Evolutionary conservation across 2,329 filamentous ascomycete species (phyloP), one percentile per base, ranked within the genome.

Genomic region (Scopulariopsis brevicaulis): DNA sequence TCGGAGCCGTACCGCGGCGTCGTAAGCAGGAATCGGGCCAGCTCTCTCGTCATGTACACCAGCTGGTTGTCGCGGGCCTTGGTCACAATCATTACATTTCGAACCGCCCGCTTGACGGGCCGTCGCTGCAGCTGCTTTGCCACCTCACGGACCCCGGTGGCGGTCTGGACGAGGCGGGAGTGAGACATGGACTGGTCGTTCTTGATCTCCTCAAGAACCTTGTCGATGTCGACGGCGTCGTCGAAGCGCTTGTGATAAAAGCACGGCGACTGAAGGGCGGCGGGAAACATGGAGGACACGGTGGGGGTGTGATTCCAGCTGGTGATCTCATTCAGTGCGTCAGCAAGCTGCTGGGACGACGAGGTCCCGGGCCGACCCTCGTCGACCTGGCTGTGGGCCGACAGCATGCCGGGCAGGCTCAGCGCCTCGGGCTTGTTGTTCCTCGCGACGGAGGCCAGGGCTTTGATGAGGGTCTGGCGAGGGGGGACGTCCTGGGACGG

Each of bases 201-300:
- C 68, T 87, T 86, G 66, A 97, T 96, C 73, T 99, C 94, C 68
- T 97, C 92, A 7, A 99, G 79, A 6, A 99, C 91, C 72, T 89
- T 94, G 64, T 94, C 89, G 60, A 97, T 90, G 70, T 99, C 90
- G 65, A 99, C 90, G 10, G 92, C 90, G 69, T 96, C 91, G 65
- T 96, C 94, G 68, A 99, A 99, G 62, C 93, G 85, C 73, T 95
- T 89, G 74, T 99, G 94, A 75, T 96, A 97, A 74, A 96, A 99
- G 75, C 94, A 99, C 15, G 94, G 94, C 52, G 92, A 96, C 65
- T 93, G 87, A 57, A 97, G 76, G 12, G 65, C 35, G 11, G 87
- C 80, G 12, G 86, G 81, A 63, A 92, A 79, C 18, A 80, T 64
- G 58, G 66, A 64, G 20, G 65, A 63, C 53, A 71, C 65, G 10